Percentiles rank a stretch among this genome's conserved stretches.
These are phyloP conservation scores for Pythium grandisporangium DNA, from an alignment of 352 stramenopile species.

Conservation along the genomic window DNA sequence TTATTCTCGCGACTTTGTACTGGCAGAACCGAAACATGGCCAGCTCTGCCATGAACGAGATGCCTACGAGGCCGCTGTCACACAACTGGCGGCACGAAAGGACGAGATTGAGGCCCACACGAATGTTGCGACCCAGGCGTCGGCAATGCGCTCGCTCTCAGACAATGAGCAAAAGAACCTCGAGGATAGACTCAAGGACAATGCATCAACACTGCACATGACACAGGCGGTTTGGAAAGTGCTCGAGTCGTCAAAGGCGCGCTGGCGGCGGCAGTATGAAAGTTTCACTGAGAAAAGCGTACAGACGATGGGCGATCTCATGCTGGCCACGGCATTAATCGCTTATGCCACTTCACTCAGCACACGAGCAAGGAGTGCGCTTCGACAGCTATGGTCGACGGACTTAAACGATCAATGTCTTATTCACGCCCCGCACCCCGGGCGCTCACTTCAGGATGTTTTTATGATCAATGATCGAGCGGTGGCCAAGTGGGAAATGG, in stretches of 20 bases:
- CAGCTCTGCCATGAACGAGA: conserved; percentile 42
- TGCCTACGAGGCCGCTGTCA: conserved; percentile 24
- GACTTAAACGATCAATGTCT: conserved; percentile 20
- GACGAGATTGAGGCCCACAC: conserved; percentile 29
- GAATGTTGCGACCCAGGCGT: conserved; percentile 21
- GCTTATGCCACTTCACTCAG: conserved; percentile 31
- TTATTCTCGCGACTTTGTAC: conserved; percentile 35
- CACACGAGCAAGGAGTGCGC: conserved; percentile 1
- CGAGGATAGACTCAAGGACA: conserved; percentile 41
- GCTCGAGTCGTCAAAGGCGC: conserved; percentile 24
- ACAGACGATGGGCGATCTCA: conserved; percentile 44
- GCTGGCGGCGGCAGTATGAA: conserved; percentile 30
- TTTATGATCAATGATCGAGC: conserved; percentile 24
- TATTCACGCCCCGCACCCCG: conserved; percentile 18
- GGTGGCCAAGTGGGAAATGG: conserved; percentile 33
- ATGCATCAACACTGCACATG: conserved; percentile 41
- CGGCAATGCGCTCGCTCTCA: conserved; percentile 24
- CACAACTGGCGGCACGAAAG: conserved; percentile 18
- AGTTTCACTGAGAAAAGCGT: conserved; percentile 25
- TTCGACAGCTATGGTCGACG: conserved; percentile 28
- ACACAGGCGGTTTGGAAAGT: conserved; percentile 44
- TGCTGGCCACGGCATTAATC: conserved; percentile 44
- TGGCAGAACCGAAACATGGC: conserved; percentile 41
- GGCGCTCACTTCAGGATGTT: conserved; percentile 8
- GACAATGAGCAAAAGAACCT: conserved; percentile 39